Conservation (phyloP, 306 rosid species). For the Citrullus mucosospermus region DNA sequence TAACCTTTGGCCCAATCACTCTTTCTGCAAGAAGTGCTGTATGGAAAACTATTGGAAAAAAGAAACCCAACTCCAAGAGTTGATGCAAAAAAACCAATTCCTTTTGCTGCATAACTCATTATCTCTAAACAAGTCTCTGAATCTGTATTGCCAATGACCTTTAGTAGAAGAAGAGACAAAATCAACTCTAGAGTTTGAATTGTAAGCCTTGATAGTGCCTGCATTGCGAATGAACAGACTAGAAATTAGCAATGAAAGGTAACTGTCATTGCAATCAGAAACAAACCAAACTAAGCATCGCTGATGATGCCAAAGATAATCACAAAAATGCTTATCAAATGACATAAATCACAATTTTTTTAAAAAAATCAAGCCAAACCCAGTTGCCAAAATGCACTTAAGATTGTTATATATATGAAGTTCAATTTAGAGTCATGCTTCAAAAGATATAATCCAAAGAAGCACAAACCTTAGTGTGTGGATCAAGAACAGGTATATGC, state of each 20-base stretch:
- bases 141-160: constrained; percentile 45
- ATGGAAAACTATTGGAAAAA: constrained; percentile 32
- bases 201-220: constrained; percentile 53
- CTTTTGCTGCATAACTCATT: constrained; percentile 22
- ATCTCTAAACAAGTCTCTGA: constrained; percentile 27
- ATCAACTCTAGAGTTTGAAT: constrained; percentile 50
- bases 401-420: not conserved
- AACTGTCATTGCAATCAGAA: not conserved
- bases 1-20: constrained; percentile 49
- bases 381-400: not conserved
- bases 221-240: constrained; percentile 5
- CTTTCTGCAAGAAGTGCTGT: constrained; percentile 36
- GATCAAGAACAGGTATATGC: constrained; percentile 40
- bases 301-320: not conserved
- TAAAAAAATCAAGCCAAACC: not conserved
- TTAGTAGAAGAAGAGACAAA: constrained; percentile 37
- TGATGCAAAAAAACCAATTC: constrained; percentile 54
- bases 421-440: not conserved
- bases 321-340: not conserved
- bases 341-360: not conserved
- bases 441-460: not conserved
- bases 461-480: constrained; percentile 41
- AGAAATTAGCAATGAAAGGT: not conserved
- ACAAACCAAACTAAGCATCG: not conserved
- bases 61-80: constrained; percentile 58